Evolutionary conservation across 768 basidiomycete genomes (phyloP).

Genomic region (Lanmaoa pseudosensibilis): DNA sequence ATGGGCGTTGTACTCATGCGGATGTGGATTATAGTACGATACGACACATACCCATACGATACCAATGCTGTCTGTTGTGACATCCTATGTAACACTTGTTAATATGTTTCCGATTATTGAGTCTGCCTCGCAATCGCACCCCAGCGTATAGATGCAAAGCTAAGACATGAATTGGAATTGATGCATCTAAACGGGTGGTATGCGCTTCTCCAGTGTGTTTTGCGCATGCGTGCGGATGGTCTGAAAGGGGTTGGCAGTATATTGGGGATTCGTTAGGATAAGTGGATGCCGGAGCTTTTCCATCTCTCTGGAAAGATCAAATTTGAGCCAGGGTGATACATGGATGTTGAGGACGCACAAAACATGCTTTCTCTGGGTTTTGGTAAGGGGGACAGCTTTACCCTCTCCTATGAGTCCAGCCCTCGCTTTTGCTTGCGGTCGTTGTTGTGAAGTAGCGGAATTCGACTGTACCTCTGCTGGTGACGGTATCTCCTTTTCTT

Average conservation of each 20-base stretch:
- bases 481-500: slow-evolving; percentile 33
- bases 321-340: background rate
- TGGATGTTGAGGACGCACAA: slow-evolving; percentile 50
- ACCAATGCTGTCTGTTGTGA: slow-evolving; percentile 18
- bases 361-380: slow-evolving; percentile 62
- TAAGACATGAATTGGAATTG: background rate
- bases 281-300: slow-evolving; percentile 71
- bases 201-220: slow-evolving; percentile 68
- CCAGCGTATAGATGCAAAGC: background rate
- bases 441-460: slow-evolving; percentile 17
- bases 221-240: slow-evolving; percentile 78
- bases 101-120: slow-evolving; percentile 10
- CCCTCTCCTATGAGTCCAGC: slow-evolving; percentile 68
- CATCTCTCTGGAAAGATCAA: slow-evolving; percentile 45
- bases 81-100: slow-evolving; percentile 22
- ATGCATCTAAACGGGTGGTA: slow-evolving; percentile 8
- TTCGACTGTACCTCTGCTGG: slow-evolving; percentile 16
- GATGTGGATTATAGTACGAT: slow-evolving; percentile 25
- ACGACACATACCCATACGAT: slow-evolving; percentile 22
- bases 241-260: slow-evolving; percentile 68
- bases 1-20: slow-evolving; percentile 11
- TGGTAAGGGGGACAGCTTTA: slow-evolving; percentile 54
- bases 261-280: slow-evolving; percentile 65
- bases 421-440: slow-evolving; percentile 28
- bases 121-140: background rate